These are phyloP conservation scores for Clarireedia sp. DNA, from an alignment of 2,329 filamentous ascomycete species.

Conservation along the genomic window DNA sequence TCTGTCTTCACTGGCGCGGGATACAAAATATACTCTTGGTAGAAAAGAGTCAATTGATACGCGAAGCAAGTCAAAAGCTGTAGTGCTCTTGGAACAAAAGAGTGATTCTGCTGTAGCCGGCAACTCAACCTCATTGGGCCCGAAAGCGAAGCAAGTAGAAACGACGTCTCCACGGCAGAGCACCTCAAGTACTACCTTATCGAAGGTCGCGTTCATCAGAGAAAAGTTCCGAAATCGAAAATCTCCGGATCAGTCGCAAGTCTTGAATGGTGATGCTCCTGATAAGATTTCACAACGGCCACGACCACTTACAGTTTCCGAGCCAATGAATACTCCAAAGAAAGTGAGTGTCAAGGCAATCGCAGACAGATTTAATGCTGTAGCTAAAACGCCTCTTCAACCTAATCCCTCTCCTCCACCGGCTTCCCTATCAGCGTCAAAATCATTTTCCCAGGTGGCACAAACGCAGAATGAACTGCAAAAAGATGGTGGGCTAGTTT, in stretches of 20 bases:
- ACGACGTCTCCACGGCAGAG: not conserved
- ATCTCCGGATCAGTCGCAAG: conserved; percentile 1
- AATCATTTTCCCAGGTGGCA: not conserved
- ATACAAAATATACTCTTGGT: not conserved
- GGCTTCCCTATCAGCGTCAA: conserved; percentile 6
- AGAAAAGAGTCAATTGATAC: no score
- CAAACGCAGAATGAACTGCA: conserved; percentile 3
- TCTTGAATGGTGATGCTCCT: not conserved
- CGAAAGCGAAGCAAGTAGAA: not conserved
- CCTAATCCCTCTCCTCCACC: conserved; percentile 12
- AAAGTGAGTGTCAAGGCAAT: conserved; percentile 24
- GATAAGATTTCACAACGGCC: not conserved
- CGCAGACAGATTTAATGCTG: conserved; percentile 24
- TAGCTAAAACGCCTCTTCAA: not conserved
- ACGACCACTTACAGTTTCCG: not conserved
- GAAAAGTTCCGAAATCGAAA: conserved; percentile 6
- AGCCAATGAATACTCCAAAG: not conserved
- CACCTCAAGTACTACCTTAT: not conserved
- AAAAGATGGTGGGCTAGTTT: conserved; percentile 14
- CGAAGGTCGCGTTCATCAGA: conserved; percentile 6
- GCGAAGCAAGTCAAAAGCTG: no score
- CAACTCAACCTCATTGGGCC: not conserved
- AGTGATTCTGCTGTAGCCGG: not conserved
- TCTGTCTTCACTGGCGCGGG: not conserved
- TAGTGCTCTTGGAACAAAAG: not conserved